Conservation (phyloP, 2,329 filamentous ascomycete species). For the Cadophora sp. region DNA sequence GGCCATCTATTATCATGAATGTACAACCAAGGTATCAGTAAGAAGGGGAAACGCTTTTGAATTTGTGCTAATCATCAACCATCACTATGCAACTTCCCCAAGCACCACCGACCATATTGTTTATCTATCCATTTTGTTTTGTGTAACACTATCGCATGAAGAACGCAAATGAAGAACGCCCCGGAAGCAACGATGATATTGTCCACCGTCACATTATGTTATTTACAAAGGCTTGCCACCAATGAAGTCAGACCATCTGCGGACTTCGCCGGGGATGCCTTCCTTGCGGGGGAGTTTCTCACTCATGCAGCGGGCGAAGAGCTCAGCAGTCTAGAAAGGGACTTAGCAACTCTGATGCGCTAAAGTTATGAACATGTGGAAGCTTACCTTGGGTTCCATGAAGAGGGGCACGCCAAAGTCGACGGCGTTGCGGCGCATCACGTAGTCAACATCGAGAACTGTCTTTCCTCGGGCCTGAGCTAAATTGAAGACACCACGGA, state of each 20-base stretch:
- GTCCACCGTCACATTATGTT: constrained; percentile 1
- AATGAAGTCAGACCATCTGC: constrained; percentile 94
- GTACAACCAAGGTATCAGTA: background rate
- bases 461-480: constrained; percentile 84
- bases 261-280: constrained; percentile 89
- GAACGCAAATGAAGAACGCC: background rate
- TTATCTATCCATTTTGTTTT: constrained; percentile 12
- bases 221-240: constrained; percentile 78
- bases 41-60: constrained; percentile 19
- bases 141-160: background rate
- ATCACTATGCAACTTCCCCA: background rate
- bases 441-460: constrained; percentile 90
- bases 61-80: constrained; percentile 7
- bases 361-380: background rate
- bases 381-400: constrained; percentile 92
- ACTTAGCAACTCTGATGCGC: constrained; percentile 30
- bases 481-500: constrained; percentile 94
- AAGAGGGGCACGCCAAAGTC: constrained; percentile 98
- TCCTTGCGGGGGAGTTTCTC: constrained; percentile 90
- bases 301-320: constrained; percentile 96
- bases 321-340: constrained; percentile 78
- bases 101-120: background rate
- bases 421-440: constrained; percentile 97
- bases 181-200: background rate
- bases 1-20: background rate